Evolutionary conservation across 2,329 filamentous ascomycete species (phyloP), one percentile per base, ranked within the genome.

Genomic region (Arthrocladium fulminans): DNA sequence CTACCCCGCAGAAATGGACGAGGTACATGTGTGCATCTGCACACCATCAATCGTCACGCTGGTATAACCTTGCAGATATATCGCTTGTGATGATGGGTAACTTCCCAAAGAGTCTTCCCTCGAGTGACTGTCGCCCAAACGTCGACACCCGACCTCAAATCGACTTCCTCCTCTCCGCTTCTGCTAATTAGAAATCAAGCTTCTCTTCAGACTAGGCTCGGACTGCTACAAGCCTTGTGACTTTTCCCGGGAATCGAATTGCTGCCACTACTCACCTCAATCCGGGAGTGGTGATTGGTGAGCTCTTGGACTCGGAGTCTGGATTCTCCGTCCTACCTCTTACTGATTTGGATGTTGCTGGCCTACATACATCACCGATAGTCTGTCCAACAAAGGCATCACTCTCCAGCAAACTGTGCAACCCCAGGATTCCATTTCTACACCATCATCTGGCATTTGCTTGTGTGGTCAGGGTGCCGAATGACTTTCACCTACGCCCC

Each of bases 401-500:
- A 25, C 8, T 20, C 17, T 40, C 34, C 35, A 22, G 37, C 35
- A 19, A 23, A 4, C 30, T 47, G 37, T 47, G 34, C 34, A 22
- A 40, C 45, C 30, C 20, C 9, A 29, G 10, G 13, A 40, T 8
- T 29, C 15, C 40, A 7, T 15, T 24, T 7, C 45, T 19, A 30
- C n/a, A 19, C 9, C 4, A 29, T 41, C 25, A 17, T 20, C 35
- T 29, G 22, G 22, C 23, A 10, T 3, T 40, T 47, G 17, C 34
- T 40, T 47, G 34, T 37, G 12, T 40, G 34, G 35, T 47, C 22
- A n/a, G 10, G 23, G 25, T 41, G 34, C 29, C 35, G 45, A 34
- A 40, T 47, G 34, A 40, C 45, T 32, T 29, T 37, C 37, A 47
- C 24, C 25, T 47, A 41, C 34, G 37, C 45, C 45, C 23, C 25